Percentiles rank a stretch among this genome's conserved stretches.
Conservation (phyloP, 345 rosid species). For the Eucalyptus regnans region DNA sequence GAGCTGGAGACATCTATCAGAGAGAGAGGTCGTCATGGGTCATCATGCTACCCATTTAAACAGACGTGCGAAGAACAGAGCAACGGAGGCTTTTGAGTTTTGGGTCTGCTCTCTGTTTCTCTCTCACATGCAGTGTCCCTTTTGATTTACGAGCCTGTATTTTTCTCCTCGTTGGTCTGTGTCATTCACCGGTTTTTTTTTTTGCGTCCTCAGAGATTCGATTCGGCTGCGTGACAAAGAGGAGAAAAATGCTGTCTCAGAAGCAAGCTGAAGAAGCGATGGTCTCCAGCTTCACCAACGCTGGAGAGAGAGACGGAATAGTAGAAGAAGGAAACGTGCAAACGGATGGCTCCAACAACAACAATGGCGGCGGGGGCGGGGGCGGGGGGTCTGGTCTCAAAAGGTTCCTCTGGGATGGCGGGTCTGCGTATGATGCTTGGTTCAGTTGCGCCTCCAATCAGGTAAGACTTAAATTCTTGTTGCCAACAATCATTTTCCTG, state of each 20-base stretch:
- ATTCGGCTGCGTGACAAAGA: neutral
- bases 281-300: constrained; percentile 28
- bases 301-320: constrained; percentile 17
- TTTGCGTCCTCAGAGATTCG: neutral
- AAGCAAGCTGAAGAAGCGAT: constrained; percentile 43
- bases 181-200: neutral
- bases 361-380: too few species aligned
- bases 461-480: constrained; percentile 7
- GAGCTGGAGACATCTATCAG: neutral
- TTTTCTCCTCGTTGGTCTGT: neutral
- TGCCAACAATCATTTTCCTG: neutral
- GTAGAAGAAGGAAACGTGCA: constrained; percentile 17
- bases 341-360: neutral
- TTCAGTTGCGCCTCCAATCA: constrained; percentile 85
- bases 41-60: neutral
- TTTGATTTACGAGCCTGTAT: constrained; percentile 2
- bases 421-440: constrained; percentile 89
- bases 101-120: neutral
- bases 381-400: constrained; percentile 15
- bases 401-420: constrained; percentile 73
- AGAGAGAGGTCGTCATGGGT: neutral
- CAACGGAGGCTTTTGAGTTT: neutral
- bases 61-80: neutral
- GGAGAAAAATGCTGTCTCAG: constrained; percentile 14
- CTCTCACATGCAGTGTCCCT: neutral